Base-by-base conservation (phyloP, 2,329 filamentous ascomycete species). In the Colletotrichum scovillei region DNA sequence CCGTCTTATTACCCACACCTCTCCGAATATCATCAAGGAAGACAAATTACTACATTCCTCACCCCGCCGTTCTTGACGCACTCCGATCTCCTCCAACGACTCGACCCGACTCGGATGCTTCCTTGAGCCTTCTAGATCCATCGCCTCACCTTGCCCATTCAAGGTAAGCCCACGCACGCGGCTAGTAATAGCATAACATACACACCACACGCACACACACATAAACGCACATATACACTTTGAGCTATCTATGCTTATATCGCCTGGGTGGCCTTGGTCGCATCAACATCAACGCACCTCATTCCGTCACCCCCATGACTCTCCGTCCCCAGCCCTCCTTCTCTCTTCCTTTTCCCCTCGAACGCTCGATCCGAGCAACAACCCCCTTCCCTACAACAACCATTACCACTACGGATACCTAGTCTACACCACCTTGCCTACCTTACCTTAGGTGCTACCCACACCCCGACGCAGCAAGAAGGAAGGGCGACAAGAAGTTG, bases 341-440 rank as follows among this genome's bases (percentile, higher is more conserved):
- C 19, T 24, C 14, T 22, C 59, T 24, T n/a, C 46, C 65, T 6
- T 24, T 42, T 46, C 55, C 52, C 56, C 67, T 62, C 57, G 49
- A 72, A 63, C 63, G 16, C 57, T 62, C 38, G 64, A 72, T 52
- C 64, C 57, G 57, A 72, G 58, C 63, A 52, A 63, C 58, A n/a
- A 24, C 53, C 30, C 57, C 42, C 57, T n/a, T 53, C 53, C 56
- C 35, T 63, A 42, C 38, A 19, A 42, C 16, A 19, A 42, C 38
- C 14, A 42, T 19, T 42, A 42, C 38, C 38, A 14, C 24, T n/a
- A 28, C 59, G 24, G 9, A 38, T 46, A 62, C 22, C 24, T 28
- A 35, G 11, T n/a, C 19, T 62, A 62, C 59, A 49, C 46, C 38
- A 42, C 38, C 38, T 42, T 42, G 16, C 38, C 38, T 42, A 19